A percentile compares a stretch with the other conserved stretches of the same genome.
Conservation (phyloP, 2,329 filamentous ascomycete species). For the Arthrobotrys megalospora region DNA sequence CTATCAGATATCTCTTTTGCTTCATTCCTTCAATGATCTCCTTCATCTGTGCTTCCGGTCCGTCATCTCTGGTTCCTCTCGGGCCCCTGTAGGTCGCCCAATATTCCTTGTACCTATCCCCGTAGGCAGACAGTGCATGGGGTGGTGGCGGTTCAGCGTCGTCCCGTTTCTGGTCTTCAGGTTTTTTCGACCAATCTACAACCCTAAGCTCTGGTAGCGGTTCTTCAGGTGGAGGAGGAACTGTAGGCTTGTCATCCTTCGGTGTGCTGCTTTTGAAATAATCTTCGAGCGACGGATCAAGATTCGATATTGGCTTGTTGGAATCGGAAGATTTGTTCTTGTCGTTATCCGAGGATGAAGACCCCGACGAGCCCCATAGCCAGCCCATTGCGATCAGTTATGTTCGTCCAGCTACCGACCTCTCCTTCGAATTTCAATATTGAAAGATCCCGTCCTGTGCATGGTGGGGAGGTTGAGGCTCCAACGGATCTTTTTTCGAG, state of each 20-base stretch:
- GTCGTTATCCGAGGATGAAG: conserved; percentile 37
- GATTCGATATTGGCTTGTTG: conserved; percentile 78
- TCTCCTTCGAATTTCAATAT: neutral
- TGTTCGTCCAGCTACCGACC: conserved; percentile 16
- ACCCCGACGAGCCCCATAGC: conserved; percentile 72
- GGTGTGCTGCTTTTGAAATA: conserved; percentile 86
- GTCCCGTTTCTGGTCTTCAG: conserved; percentile 27
- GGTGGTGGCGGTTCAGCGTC: conserved; percentile 51
- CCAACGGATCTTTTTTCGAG: conserved; percentile 8
- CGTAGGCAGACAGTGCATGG: conserved; percentile 67
- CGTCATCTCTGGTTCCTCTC: conserved; percentile 71
- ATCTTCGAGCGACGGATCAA: conserved; percentile 86
- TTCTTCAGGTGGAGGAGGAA: conserved; percentile 68
- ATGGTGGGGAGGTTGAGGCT: conserved; percentile 29
- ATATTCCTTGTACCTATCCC: conserved; percentile 84
- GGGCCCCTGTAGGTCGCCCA: conserved; percentile 89
- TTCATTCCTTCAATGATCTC: conserved; percentile 88
- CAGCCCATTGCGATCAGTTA: conserved; percentile 72
- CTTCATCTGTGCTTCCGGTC: conserved; percentile 83
- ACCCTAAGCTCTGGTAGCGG: conserved; percentile 65
- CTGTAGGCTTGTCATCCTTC: conserved; percentile 68
- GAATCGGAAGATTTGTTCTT: conserved; percentile 65
- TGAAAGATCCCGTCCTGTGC: conserved; percentile 6
- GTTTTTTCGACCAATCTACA: conserved; percentile 43
- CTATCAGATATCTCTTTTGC: conserved; percentile 82